These are phyloP conservation scores for Starmerella gropengiesseri DNA, from an alignment of 805 yeast genomes.

Conservation along the genomic window DNA sequence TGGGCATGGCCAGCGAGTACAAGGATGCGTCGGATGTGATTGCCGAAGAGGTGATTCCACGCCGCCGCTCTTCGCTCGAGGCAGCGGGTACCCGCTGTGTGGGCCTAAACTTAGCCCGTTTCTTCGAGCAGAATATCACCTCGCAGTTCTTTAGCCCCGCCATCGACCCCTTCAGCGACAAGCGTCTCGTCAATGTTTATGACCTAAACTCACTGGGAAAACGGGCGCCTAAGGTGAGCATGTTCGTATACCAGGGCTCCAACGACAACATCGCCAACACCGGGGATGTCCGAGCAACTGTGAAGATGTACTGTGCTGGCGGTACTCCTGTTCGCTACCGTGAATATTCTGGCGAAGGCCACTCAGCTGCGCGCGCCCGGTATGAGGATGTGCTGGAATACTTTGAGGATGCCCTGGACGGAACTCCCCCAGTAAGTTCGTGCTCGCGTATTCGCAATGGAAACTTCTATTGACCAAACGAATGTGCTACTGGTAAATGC, in stretches of 20 bases:
- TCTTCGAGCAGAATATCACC: constrained; percentile 19
- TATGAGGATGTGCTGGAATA: constrained; percentile 12
- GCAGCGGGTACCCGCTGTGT: constrained; percentile 16
- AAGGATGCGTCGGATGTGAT: constrained; percentile 20
- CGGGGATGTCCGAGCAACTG: constrained; percentile 16
- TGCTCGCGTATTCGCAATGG: constrained; percentile 6
- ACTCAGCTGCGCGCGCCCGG: constrained; percentile 7
- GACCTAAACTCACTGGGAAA: constrained; percentile 22
- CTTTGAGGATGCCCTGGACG: constrained; percentile 8
- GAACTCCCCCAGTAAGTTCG: constrained; percentile 4
- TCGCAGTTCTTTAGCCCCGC: constrained; percentile 18
- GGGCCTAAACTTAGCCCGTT: constrained; percentile 13
- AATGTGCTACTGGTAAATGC: no score
- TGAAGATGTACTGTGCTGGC: constrained; percentile 21
- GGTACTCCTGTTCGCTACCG: constrained; percentile 23
- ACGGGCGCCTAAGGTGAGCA: constrained; percentile 20
- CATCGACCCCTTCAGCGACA: constrained; percentile 14
- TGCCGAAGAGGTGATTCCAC: constrained; percentile 12
- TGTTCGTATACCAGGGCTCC: constrained; percentile 26
- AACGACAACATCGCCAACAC: constrained; percentile 23
- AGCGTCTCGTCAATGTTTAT: constrained; percentile 14
- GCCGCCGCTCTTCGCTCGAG: constrained; percentile 15
- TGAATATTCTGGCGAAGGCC: constrained; percentile 16
- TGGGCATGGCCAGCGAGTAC: constrained; percentile 26
- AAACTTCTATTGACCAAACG: background rate